Base-by-base conservation (phyloP, 192 early-diverging fungal genomes). In the Coemansia sp. region DNA sequence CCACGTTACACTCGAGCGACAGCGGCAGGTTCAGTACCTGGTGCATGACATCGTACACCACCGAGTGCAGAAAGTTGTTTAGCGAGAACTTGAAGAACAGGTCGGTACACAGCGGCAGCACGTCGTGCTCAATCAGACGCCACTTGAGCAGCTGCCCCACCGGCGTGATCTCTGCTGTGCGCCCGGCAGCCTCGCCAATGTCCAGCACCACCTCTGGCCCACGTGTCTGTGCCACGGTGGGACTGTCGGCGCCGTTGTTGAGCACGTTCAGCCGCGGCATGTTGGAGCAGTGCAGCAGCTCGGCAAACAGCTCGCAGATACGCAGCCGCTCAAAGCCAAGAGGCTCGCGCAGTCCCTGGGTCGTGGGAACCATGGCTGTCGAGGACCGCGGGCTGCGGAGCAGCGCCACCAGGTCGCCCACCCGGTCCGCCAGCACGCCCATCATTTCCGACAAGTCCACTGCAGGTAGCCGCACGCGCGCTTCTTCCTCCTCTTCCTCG, bases 11-110 rank as follows among this genome's bases (percentile, higher is more conserved):
- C 45, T 74, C 83, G 15, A 80, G 50, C 39, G 71, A 86, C 77
- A 93, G 86, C 23, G 89, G 93, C 32, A 92, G 87, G 68, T 97
- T 95, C 58, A 96, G 93, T 28, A 97, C 88, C 73, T 99, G 97
- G 63, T 94, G 93, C 63, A 98, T 84, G 85, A 98, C 95, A 67
- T 99, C 97, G 69, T 96, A 99, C 1, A 97, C 92, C 23, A 99
- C 95, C 18, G 91, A 93, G 66, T 99, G 97, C 59, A 99, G 66
- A 70, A 99, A 95, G 81, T 99, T 99, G 79, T 99, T 99, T 88
- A 96, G 97, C 32, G 88, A 86, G 61, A 92, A 94, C 31, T 80
- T 70, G 80, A 97, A 99, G 61, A 99, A 97, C 47, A 99, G 71
- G 58, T 90, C 84, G 60, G 85, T 64, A 58, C 85, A 86, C 4